phyloP scores from a whole-genome alignment of 768 basidiomycete species.

The Mycena indigotica region DNA sequence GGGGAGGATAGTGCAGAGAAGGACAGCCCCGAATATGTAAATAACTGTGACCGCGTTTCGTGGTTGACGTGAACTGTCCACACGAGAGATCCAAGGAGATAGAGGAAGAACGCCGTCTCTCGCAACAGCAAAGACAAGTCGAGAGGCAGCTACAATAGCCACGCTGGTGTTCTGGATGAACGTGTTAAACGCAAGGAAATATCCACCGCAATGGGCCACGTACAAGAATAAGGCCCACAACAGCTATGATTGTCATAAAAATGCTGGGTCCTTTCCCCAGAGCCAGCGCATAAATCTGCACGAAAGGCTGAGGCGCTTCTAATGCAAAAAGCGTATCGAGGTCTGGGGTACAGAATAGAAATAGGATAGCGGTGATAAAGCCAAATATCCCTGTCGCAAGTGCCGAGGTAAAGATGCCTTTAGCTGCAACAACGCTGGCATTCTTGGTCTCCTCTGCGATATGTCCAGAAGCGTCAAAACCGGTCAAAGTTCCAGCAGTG shows the following conservation, averaged over 20 bases:
- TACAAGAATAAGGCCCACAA: conserved; percentile 83
- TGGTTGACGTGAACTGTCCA: conserved; percentile 73
- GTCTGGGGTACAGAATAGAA: conserved; percentile 84
- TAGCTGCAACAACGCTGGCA: conserved; percentile 79
- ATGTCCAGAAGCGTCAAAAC: conserved; percentile 88
- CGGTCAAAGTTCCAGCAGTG: conserved; percentile 84
- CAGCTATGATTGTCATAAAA: conserved; percentile 87
- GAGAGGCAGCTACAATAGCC: conserved; percentile 84
- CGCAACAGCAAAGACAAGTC: conserved; percentile 91
- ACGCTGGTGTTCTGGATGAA: conserved; percentile 77
- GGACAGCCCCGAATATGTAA: conserved; percentile 68
- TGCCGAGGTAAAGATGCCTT: conserved; percentile 79
- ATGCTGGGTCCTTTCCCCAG: conserved; percentile 77
- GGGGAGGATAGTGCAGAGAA: conserved; percentile 88
- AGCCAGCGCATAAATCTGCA: conserved; percentile 82
- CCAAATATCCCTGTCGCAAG: conserved; percentile 80
- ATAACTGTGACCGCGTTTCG: conserved; percentile 87
- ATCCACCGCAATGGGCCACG: conserved; percentile 33
- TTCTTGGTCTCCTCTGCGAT: conserved; percentile 89
- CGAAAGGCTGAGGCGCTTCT: conserved; percentile 88
- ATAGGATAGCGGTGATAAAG: conserved; percentile 76
- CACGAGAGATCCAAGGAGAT: conserved; percentile 79
- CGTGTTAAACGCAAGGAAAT: too few species aligned
- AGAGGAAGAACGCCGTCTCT: conserved; percentile 89
- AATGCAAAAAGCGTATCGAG: conserved; percentile 74